Evolutionary conservation across 345 rosid species (phyloP).

Genomic region (Gynandropsis gynandra): DNA sequence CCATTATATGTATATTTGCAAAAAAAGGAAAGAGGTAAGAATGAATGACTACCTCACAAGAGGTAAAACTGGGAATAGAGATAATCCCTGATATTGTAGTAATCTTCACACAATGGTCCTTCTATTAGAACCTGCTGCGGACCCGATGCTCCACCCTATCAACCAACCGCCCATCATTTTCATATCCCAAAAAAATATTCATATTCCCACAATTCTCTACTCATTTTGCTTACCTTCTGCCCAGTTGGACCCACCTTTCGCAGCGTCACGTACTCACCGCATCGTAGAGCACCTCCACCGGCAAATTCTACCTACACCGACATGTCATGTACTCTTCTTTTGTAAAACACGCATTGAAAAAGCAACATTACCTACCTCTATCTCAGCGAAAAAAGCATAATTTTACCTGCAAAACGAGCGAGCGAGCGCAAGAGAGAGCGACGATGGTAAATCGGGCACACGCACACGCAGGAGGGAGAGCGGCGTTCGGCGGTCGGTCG

Average conservation of each 20-base stretch:
- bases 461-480: too few relatives aligned
- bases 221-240: conserved; percentile 56
- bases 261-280: conserved; percentile 81
- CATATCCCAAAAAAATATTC: too few relatives aligned
- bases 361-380: conserved; percentile 43
- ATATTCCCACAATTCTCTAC: too few relatives aligned
- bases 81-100: conserved; percentile 75
- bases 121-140: conserved; percentile 84
- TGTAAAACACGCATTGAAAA: background rate
- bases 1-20: too few relatives aligned
- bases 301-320: conserved; percentile 75
- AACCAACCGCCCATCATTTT: background rate
- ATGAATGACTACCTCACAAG: conserved; percentile 29
- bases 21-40: too few relatives aligned
- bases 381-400: too few relatives aligned
- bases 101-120: conserved; percentile 92
- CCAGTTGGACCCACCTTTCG: conserved; percentile 70
- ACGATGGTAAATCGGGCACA: too few relatives aligned
- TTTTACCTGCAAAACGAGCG: too few relatives aligned
- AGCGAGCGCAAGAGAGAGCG: too few relatives aligned
- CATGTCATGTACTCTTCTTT: background rate
- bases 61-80: conserved; percentile 89
- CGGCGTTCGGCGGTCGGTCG: too few relatives aligned
- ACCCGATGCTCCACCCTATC: conserved; percentile 76
- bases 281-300: conserved; percentile 85